Evolutionary conservation across 768 basidiomycete genomes (phyloP).

Genomic region (Russula sp.): DNA sequence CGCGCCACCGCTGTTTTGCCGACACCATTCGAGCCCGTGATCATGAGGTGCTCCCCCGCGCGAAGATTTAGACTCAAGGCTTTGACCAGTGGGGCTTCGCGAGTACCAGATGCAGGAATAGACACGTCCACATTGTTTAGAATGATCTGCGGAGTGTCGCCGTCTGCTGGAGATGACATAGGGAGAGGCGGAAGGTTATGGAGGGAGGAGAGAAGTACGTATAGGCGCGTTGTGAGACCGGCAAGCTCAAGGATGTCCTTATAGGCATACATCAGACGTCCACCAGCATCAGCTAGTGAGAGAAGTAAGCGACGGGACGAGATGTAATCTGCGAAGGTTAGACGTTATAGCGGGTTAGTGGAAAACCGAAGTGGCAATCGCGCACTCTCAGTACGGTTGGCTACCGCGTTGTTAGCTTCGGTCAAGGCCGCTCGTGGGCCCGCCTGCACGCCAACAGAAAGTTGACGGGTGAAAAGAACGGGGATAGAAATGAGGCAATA

Average conservation of each 20-base stretch:
- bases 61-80: constrained; percentile 62
- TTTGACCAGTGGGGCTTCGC: constrained; percentile 50
- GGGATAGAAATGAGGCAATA: constrained; percentile 92
- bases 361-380: neutral
- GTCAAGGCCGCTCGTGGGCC: constrained; percentile 17
- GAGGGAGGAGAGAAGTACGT: constrained; percentile 80
- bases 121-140: constrained; percentile 68
- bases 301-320: constrained; percentile 88
- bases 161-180: constrained; percentile 36
- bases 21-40: constrained; percentile 90
- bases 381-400: constrained; percentile 50
- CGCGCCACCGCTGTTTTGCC: constrained; percentile 89
- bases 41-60: constrained; percentile 84
- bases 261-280: constrained; percentile 93
- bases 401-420: constrained; percentile 40
- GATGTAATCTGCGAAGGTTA: constrained; percentile 62
- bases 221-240: constrained; percentile 86
- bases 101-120: constrained; percentile 42
- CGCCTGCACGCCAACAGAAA: constrained; percentile 33
- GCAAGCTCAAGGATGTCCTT: constrained; percentile 95
- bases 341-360: no score
- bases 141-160: constrained; percentile 47
- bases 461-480: constrained; percentile 64
- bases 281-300: constrained; percentile 95
- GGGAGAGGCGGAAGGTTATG: constrained; percentile 66